phyloP scores from a whole-genome alignment of 768 basidiomycete genomes.

The Clavulina sp. region DNA sequence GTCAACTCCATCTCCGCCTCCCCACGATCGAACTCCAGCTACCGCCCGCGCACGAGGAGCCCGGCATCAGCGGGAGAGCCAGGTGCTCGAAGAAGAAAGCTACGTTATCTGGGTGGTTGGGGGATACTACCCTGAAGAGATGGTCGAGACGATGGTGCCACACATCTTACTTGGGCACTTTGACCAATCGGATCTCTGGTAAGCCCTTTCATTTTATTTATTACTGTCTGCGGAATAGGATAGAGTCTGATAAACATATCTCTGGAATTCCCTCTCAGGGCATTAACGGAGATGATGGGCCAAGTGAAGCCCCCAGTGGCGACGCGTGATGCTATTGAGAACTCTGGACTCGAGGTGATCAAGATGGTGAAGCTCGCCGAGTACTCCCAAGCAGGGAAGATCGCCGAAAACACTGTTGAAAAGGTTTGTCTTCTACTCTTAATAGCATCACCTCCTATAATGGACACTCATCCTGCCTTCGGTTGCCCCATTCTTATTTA shows the following conservation, averaged over 20 bases:
- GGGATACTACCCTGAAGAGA: slow-evolving; percentile 83
- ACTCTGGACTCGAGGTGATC: slow-evolving; percentile 63
- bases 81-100: slow-evolving; percentile 4
- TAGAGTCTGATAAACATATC: neutral
- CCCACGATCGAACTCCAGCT: neutral
- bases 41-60: neutral
- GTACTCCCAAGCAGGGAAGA: slow-evolving; percentile 42
- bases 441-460: neutral
- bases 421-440: slow-evolving; percentile 31
- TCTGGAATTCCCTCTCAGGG: slow-evolving; percentile 25
- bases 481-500: neutral
- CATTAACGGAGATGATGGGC: slow-evolving; percentile 68
- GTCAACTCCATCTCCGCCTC: neutral
- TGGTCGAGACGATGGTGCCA: slow-evolving; percentile 44
- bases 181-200: slow-evolving; percentile 29
- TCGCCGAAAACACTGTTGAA: slow-evolving; percentile 66
- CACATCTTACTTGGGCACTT: slow-evolving; percentile 20
- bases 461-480: neutral
- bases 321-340: slow-evolving; percentile 69
- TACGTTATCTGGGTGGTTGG: slow-evolving; percentile 14
- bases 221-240: neutral
- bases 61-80: neutral
- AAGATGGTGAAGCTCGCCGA: slow-evolving; percentile 33
- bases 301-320: slow-evolving; percentile 71
- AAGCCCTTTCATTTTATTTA: neutral